Base-by-base conservation (phyloP, 75 land plant species). In the Cryptomeria japonica region DNA sequence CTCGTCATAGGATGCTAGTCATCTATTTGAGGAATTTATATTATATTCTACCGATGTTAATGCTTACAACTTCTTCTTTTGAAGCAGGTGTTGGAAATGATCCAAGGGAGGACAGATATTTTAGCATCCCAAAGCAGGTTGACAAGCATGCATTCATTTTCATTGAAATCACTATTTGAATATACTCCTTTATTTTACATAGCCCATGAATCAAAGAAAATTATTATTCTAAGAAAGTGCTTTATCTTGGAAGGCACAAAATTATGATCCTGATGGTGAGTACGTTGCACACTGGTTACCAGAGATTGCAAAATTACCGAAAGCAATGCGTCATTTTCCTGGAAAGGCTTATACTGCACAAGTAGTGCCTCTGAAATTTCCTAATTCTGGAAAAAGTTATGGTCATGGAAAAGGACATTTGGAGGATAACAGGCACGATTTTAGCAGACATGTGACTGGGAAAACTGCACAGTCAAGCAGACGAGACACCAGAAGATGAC, bases 81-180 rank as follows among this genome's bases (percentile, higher is more conserved):
- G 47, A 56, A 85, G 88, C 89, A 98, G 99, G 99, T 77, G 99
- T 98, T 79, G 99, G 99, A 12, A 97, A 97, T 88, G 99, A 98
- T 87, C 99, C 99, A n/a, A 92, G 99, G 88, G 99, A 98, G 87
- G 99, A 98, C 88, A 94, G 99, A 11, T 98, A 98, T 84, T 98
- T 98, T 92, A 98, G 99, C 89, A 96, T 98, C 90, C 99, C 96
- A 39, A 98, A 98, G 87, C 99, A 98, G 91, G 99, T 97, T 90
- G 75, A 91, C 7, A 46, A n/a, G 12, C 51, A 83, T 89, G 32
- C 5, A 28, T 49, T 44, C 8, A 13, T 41, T 85, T 55, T 32
- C 5, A 13, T 56, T 85, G 68, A 22, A 56, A 12, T 14, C 13
- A 53, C 14, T 13, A 12, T 55, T 32, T 51, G 86, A 32, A 42